Evolutionary conservation across 2,329 filamentous ascomycete species (phyloP), one percentile per base, ranked within the genome.

Genomic region (Mollisiaceae sp.): DNA sequence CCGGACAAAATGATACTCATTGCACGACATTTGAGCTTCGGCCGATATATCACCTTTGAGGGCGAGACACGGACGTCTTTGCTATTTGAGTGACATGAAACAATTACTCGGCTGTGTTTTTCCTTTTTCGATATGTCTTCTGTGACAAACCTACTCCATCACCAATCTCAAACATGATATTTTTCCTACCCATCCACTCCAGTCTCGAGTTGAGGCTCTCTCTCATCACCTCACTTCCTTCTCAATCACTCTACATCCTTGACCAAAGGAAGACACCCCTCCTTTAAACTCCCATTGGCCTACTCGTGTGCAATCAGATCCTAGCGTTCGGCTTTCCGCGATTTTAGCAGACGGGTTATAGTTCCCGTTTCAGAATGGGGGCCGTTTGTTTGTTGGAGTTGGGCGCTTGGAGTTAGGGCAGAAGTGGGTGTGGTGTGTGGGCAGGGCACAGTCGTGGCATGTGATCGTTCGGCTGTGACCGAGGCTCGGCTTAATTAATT

Each of bases 201-300:
- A 54, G 50, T 35, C 24, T 54, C 50, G 24, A 54, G 22, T 8
- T 54, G 50, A 54, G 50, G 50, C 50, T 54, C 27, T 32, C 50
- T 27, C n/a, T 11, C 22, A 50, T 50, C 45, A 50, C 24, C 12
- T 35, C 22, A 11, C 1, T 54, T 15, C 50, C 27, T 2, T 14
- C 47, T 27, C 18, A 24, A 52, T 27, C 8, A 27, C 24, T 27
- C 9, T 8, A 4, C 12, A 54, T 32, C 22, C 24, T 27, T 27
- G 24, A 15, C 12, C 24, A 32, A 27, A 32, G n/a, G 2, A 12
- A 5, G 24, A 54, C 4, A 14, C 11, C 15, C 24, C 27, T 15
- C 50, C 18, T 54, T 2, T 11, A 8, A 12, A 14, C 12, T 32
- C 14, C 18, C 24, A 54, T 54, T 54, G 50, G 50, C 14, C 50